Conservation (phyloP, 139 green algal genomes). For the Pseudopediastrum boryanum region DNA sequence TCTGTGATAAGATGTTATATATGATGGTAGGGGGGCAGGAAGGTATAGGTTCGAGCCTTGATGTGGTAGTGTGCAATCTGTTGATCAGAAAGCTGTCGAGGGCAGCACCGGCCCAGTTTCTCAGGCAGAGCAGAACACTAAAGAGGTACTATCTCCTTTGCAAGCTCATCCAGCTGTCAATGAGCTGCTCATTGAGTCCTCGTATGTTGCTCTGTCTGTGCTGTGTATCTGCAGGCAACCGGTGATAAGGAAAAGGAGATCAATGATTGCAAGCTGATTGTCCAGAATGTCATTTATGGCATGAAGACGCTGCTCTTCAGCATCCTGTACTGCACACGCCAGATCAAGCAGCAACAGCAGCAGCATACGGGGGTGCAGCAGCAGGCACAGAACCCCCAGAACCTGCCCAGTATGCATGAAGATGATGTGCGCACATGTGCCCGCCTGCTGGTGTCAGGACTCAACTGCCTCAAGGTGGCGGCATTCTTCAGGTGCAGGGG, state of each 20-base stretch:
- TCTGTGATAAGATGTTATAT: too few relatives aligned
- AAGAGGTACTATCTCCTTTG: too few relatives aligned
- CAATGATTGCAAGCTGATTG: constrained; percentile 60
- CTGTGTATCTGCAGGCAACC: constrained; percentile 19
- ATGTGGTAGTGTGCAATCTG: too few relatives aligned
- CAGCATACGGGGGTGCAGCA: constrained; percentile 38
- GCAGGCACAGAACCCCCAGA: constrained; percentile 8
- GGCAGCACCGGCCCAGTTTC: too few relatives aligned
- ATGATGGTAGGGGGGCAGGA: too few relatives aligned
- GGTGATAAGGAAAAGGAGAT: constrained; percentile 74
- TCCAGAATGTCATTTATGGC: constrained; percentile 44
- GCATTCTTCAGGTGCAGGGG: constrained; percentile 22
- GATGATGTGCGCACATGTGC: constrained; percentile 18
- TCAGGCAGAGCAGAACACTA: too few relatives aligned
- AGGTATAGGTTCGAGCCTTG: too few relatives aligned
- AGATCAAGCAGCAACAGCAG: constrained; percentile 37
- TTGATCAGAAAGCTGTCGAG: too few relatives aligned
- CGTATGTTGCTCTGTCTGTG: too few relatives aligned
- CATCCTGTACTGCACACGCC: constrained; percentile 55
- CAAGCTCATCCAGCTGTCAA: too few relatives aligned
- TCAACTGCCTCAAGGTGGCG: constrained; percentile 18
- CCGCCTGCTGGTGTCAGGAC: constrained; percentile 17
- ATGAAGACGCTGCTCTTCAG: constrained; percentile 55
- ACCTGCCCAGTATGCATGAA: constrained; percentile 20
- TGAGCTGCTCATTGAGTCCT: too few relatives aligned